Percentiles rank a stretch among this genome's conserved stretches.
Conservation (phyloP, 148 eudicot species). For the Rhododendron griersonianum region DNA sequence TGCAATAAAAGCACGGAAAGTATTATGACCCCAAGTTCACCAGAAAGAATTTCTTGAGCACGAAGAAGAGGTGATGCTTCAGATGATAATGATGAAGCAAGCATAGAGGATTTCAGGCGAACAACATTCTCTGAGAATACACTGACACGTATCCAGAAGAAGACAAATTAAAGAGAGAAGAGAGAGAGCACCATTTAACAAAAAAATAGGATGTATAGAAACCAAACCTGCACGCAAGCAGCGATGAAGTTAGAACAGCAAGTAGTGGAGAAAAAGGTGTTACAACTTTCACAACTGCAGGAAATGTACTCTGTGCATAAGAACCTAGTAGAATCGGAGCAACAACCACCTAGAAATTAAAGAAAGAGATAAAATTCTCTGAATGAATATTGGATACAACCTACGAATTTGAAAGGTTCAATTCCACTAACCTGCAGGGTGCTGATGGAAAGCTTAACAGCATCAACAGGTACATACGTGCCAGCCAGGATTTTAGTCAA, state of each 20-base stretch:
- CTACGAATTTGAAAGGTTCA: not conserved
- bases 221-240: slow-evolving; percentile 65
- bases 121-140: slow-evolving; percentile 62
- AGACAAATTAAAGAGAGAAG: not conserved
- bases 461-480: slow-evolving; percentile 61
- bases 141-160: slow-evolving; percentile 25
- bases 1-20: slow-evolving; percentile 52
- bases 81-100: slow-evolving; percentile 29
- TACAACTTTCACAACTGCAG: slow-evolving; percentile 39
- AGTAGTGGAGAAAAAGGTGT: slow-evolving; percentile 53
- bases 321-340: slow-evolving; percentile 65
- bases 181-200: not conserved
- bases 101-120: slow-evolving; percentile 42
- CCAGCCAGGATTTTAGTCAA: slow-evolving; percentile 56
- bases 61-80: slow-evolving; percentile 28
- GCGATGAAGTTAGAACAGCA: slow-evolving; percentile 55
- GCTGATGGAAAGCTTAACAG: slow-evolving; percentile 59
- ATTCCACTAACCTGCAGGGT: slow-evolving; percentile 53
- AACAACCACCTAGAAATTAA: slow-evolving; percentile 52
- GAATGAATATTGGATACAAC: not conserved
- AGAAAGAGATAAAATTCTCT: not conserved
- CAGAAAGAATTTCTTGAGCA: slow-evolving; percentile 33
- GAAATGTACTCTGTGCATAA: slow-evolving; percentile 49
- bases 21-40: slow-evolving; percentile 44
- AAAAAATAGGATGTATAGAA: not conserved